phyloP scores from a whole-genome alignment of 805 yeast genomes.

The Candida orba region DNA sequence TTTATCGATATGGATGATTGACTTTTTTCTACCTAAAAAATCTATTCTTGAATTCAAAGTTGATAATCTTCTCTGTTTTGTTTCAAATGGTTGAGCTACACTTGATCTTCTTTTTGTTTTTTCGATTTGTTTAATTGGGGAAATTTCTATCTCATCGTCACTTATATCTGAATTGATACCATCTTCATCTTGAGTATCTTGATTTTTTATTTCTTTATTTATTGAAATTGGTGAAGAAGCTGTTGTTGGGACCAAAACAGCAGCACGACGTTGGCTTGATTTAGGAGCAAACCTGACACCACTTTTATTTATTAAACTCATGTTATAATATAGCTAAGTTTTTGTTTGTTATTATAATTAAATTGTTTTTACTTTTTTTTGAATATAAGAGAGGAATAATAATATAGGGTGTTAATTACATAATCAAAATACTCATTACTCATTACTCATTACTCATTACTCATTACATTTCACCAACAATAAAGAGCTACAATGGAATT shows the following conservation, averaged over 20 bases:
- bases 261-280: constrained; percentile 33
- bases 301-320: constrained; percentile 38
- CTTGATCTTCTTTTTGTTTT: constrained; percentile 14
- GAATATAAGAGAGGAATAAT: too few species aligned
- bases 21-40: constrained; percentile 26
- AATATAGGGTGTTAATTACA: too few species aligned
- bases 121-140: not conserved
- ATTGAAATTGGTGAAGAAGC: constrained; percentile 7
- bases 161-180: constrained; percentile 11
- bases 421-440: too few species aligned
- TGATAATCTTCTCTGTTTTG: constrained; percentile 33
- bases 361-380: too few species aligned
- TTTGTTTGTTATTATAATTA: not conserved
- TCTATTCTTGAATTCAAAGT: constrained; percentile 27
- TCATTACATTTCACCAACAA: not conserved
- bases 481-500: not conserved
- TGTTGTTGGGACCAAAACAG: constrained; percentile 18
- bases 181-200: constrained; percentile 6
- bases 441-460: too few species aligned
- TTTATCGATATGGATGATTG: not conserved
- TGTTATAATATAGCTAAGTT: constrained; percentile 27
- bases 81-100: constrained; percentile 11
- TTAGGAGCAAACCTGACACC: constrained; percentile 65
- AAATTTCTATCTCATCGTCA: constrained; percentile 8
- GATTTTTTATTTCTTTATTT: constrained; percentile 6